Conservation (phyloP, 768 basidiomycete species). For the Hygrophoropsis aurantiaca region DNA sequence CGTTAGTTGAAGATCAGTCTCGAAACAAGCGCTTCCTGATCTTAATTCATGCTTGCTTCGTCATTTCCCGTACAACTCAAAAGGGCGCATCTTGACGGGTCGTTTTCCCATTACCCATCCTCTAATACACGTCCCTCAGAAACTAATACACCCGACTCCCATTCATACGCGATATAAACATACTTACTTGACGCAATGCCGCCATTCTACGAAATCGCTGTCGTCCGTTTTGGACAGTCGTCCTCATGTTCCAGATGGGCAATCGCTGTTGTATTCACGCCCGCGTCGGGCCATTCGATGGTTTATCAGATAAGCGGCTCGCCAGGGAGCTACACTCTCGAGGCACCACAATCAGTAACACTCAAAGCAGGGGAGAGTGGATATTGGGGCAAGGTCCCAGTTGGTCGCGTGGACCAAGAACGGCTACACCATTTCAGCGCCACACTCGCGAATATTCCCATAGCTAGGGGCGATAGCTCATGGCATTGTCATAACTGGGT, state of each 20-base stretch:
- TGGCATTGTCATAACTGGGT: slow-evolving; percentile 31
- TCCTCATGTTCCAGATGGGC: slow-evolving; percentile 24
- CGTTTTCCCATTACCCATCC: background rate
- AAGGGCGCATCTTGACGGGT: slow-evolving; percentile 11
- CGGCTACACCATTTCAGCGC: slow-evolving; percentile 24
- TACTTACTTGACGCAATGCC: slow-evolving; percentile 19
- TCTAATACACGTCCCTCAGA: slow-evolving; percentile 1
- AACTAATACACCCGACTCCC: background rate
- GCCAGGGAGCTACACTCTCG: slow-evolving; percentile 24
- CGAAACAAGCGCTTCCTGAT: slow-evolving; percentile 8
- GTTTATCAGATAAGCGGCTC: slow-evolving; percentile 31
- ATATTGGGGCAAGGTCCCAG: slow-evolving; percentile 18
- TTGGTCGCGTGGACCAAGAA: slow-evolving; percentile 29
- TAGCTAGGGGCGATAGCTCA: slow-evolving; percentile 24
- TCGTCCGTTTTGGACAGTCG: slow-evolving; percentile 24
- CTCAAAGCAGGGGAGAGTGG: slow-evolving; percentile 28
- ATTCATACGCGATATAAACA: slow-evolving; percentile 2
- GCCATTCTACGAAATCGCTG: slow-evolving; percentile 31
- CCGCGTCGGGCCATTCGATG: slow-evolving; percentile 27
- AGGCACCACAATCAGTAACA: slow-evolving; percentile 32
- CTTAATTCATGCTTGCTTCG: slow-evolving; percentile 12
- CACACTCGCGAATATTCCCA: slow-evolving; percentile 24
- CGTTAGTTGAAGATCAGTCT: slow-evolving; percentile 10
- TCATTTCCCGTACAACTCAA: slow-evolving; percentile 17
- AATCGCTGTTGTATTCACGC: slow-evolving; percentile 26